phyloP scores from a whole-genome alignment of 805 yeast species.

The Phaffomyces antillensis region DNA sequence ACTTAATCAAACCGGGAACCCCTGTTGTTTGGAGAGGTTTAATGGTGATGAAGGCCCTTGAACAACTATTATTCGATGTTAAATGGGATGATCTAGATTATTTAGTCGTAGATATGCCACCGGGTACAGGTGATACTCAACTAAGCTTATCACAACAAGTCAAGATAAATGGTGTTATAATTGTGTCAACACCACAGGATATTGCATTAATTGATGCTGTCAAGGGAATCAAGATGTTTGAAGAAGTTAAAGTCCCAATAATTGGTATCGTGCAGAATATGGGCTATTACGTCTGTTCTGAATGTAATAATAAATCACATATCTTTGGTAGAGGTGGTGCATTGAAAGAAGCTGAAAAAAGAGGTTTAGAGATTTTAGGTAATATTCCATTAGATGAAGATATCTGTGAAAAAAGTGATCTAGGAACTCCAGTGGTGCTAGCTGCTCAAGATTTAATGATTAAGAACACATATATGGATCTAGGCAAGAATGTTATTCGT shows the following conservation, averaged over 20 bases:
- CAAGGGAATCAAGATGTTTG: conserved; percentile 74
- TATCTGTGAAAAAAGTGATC: conserved; percentile 55
- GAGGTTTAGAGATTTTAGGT: conserved; percentile 48
- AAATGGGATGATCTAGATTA: conserved; percentile 65
- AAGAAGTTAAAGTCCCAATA: conserved; percentile 63
- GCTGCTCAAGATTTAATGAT: conserved; percentile 30
- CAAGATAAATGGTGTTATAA: conserved; percentile 70
- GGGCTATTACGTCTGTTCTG: conserved; percentile 72
- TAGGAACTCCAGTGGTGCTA: conserved; percentile 57
- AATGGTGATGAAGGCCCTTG: conserved; percentile 81
- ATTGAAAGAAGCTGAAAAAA: conserved; percentile 40
- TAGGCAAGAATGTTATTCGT: conserved; percentile 30
- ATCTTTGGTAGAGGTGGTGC: conserved; percentile 62
- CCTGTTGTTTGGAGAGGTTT: conserved; percentile 84
- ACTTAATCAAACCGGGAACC: conserved; percentile 54
- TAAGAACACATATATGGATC: conserved; percentile 37
- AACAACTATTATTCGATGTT: conserved; percentile 78
- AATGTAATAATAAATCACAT: conserved; percentile 66
- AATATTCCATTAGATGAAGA: conserved; percentile 58
- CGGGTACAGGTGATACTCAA: conserved; percentile 88
- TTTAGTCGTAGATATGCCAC: conserved; percentile 78
- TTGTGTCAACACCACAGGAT: conserved; percentile 84
- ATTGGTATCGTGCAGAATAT: conserved; percentile 77
- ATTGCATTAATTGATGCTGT: conserved; percentile 74
- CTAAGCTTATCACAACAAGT: conserved; percentile 74